A percentile compares a stretch with the other conserved stretches of the same genome.
Evolutionary conservation across 305 asterid species (phyloP).

Genomic region (Fraxinus baroniana): DNA sequence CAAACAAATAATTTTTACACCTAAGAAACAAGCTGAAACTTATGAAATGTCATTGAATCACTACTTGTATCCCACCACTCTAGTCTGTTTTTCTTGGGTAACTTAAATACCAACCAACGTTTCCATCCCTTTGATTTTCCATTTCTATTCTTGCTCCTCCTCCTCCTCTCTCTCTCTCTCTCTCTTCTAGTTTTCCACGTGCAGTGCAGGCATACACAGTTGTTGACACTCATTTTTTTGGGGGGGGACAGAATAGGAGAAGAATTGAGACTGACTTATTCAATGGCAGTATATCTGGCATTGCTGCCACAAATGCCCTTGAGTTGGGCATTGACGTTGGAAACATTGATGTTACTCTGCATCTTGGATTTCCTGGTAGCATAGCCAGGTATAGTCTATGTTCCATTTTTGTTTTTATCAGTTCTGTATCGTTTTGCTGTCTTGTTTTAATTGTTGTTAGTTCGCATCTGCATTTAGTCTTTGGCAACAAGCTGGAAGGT

Average conservation of each 20-base stretch:
- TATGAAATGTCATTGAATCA: background rate
- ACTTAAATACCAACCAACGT: background rate
- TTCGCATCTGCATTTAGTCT: slow-evolving; percentile 46
- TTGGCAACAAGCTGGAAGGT: slow-evolving; percentile 99
- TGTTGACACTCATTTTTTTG: slow-evolving; percentile 25
- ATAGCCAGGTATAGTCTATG: slow-evolving; percentile 65
- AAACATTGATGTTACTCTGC: slow-evolving; percentile 87
- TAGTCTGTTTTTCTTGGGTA: background rate
- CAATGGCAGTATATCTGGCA: slow-evolving; percentile 71
- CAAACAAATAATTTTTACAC: background rate
- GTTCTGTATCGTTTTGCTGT: slow-evolving; percentile 16
- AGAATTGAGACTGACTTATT: slow-evolving; percentile 78
- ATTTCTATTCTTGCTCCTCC: background rate
- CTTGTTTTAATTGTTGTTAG: slow-evolving; percentile 13
- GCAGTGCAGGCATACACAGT: slow-evolving; percentile 10
- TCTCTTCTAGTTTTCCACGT: background rate
- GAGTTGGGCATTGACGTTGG: slow-evolving; percentile 99
- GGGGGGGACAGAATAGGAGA: slow-evolving; percentile 78
- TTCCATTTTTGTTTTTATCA: slow-evolving; percentile 21
- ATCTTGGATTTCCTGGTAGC: slow-evolving; percentile 98
- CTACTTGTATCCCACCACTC: background rate
- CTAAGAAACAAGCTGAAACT: background rate
- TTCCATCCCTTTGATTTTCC: background rate
- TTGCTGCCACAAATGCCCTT: slow-evolving; percentile 97
- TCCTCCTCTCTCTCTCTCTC: background rate